These are phyloP conservation scores for Sicyos baderoa DNA, from an alignment of 306 rosid genomes.

Conservation along the genomic window DNA sequence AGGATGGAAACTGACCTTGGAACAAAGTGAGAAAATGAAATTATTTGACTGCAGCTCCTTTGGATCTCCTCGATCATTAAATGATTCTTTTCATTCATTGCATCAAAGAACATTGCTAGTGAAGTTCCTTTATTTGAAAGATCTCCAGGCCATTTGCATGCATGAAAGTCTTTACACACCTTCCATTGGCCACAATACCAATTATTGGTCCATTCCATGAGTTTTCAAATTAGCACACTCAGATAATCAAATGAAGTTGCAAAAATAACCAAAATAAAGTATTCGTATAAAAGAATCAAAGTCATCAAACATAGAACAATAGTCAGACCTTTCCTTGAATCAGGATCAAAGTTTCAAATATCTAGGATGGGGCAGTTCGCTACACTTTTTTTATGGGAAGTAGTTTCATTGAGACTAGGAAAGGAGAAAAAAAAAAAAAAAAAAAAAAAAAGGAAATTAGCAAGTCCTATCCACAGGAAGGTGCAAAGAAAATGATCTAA, in stretches of 20 bases:
- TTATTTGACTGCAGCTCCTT: conserved; percentile 50
- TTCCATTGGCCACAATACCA: conserved; percentile 14
- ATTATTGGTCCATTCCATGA: background rate
- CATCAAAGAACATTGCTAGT: conserved; percentile 63
- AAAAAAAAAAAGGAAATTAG: no score
- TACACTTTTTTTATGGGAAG: background rate
- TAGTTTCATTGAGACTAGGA: no score
- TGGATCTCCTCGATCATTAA: conserved; percentile 43
- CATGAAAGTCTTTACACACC: conserved; percentile 83
- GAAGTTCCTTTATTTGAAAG: conserved; percentile 60
- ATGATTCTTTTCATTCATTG: conserved; percentile 53
- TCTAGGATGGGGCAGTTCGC: no score
- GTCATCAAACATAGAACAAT: no score
- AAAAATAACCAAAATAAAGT: background rate
- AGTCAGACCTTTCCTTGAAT: background rate
- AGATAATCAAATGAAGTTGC: background rate
- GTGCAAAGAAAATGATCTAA: no score
- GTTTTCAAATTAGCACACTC: background rate
- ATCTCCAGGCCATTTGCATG: conserved; percentile 70
- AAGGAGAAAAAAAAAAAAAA: no score
- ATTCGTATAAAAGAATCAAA: background rate
- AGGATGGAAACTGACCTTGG: conserved; percentile 51
- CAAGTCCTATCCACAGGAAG: no score
- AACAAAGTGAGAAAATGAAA: conserved; percentile 83
- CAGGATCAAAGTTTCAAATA: background rate